Evolutionary conservation across 140 eudicot genomes (phyloP).

Genomic region (Anethum foeniculum): DNA sequence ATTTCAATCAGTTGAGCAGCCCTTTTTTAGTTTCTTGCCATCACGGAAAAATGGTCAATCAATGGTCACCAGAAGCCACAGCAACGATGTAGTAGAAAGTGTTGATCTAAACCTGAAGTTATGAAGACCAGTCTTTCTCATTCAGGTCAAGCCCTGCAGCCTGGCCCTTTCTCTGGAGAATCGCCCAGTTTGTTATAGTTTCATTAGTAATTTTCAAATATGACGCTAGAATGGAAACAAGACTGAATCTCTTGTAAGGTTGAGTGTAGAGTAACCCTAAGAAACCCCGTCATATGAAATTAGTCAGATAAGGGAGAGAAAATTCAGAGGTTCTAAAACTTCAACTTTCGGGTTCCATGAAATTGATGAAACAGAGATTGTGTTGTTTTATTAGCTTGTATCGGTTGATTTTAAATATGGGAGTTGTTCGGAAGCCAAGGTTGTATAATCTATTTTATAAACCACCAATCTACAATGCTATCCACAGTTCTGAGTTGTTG

Average conservation of each 20-base stretch:
- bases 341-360: neutral
- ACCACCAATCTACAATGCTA: neutral
- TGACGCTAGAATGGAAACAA: neutral
- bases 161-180: neutral
- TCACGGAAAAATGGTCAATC: conserved; percentile 19
- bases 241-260: conserved; percentile 3
- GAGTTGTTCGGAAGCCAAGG: neutral
- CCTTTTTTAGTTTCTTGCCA: conserved; percentile 57
- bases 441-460: neutral
- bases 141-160: neutral
- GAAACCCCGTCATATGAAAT: neutral
- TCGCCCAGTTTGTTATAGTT: neutral
- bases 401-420: neutral
- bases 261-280: neutral
- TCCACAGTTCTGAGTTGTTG: too few species aligned
- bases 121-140: conserved; percentile 17
- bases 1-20: conserved; percentile 27
- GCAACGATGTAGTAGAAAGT: conserved; percentile 37
- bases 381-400: neutral
- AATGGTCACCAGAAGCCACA: conserved; percentile 9
- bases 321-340: neutral
- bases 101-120: conserved; percentile 68
- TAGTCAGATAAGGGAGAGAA: neutral
- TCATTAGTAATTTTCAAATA: neutral
- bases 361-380: neutral